Conservation (phyloP, 768 basidiomycete genomes). For the Coprinopsis cinerea region DNA sequence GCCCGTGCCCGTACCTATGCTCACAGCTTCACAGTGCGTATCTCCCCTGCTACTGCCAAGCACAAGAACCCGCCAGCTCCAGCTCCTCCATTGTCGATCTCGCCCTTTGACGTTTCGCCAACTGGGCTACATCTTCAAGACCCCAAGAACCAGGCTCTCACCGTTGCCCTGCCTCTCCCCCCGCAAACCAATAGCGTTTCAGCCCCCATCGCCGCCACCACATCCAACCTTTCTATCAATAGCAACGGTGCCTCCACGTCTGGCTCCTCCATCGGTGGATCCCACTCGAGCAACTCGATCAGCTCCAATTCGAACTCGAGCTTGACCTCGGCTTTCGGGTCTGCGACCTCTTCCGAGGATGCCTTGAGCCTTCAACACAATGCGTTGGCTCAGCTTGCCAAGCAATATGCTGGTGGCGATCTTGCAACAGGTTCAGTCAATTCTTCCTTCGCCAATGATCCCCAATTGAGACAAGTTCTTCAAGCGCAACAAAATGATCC, state of each 20-base stretch:
- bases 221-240: slow-evolving; percentile 30
- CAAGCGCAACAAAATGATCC: slow-evolving; percentile 28
- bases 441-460: slow-evolving; percentile 36
- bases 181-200: slow-evolving; percentile 61
- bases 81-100: slow-evolving; percentile 32
- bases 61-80: slow-evolving; percentile 46
- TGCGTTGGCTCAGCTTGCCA: slow-evolving; percentile 42
- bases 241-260: slow-evolving; percentile 37
- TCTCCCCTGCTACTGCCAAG: slow-evolving; percentile 85
- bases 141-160: slow-evolving; percentile 33
- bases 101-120: slow-evolving; percentile 33
- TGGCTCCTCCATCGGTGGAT: slow-evolving; percentile 44
- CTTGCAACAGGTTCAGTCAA: slow-evolving; percentile 20
- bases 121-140: slow-evolving; percentile 35
- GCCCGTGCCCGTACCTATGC: slow-evolving; percentile 24
- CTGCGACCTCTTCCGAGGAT: slow-evolving; percentile 44
- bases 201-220: slow-evolving; percentile 53
- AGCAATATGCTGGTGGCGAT: slow-evolving; percentile 38
- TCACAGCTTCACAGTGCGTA: slow-evolving; percentile 57
- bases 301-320: slow-evolving; percentile 50
- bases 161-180: slow-evolving; percentile 39
- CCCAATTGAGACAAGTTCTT: slow-evolving; percentile 25
- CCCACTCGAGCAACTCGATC: slow-evolving; percentile 45
- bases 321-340: slow-evolving; percentile 42
- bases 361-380: slow-evolving; percentile 42